These are phyloP conservation scores for Monosporascus sp. DNA, from an alignment of 2,329 filamentous ascomycete genomes.

Conservation along the genomic window DNA sequence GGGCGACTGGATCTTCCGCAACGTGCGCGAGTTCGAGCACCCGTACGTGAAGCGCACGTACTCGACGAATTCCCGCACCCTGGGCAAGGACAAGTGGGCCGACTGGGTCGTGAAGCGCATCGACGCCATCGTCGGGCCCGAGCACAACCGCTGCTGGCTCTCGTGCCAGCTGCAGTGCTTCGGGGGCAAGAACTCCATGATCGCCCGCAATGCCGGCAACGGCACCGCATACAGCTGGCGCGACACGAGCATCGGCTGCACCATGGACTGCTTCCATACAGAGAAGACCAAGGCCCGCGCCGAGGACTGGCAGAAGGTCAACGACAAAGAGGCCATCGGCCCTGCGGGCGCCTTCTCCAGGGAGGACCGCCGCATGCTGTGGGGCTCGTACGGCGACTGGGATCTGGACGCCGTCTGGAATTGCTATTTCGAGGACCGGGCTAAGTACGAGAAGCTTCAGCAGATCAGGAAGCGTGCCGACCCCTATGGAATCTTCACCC, in stretches of 20 bases:
- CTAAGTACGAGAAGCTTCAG: slow-evolving; percentile 32
- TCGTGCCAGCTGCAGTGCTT: slow-evolving; percentile 40
- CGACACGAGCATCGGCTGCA: slow-evolving; percentile 34
- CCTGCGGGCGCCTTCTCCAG: slow-evolving; percentile 32
- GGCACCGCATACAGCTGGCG: slow-evolving; percentile 44
- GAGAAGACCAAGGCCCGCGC: slow-evolving; percentile 28
- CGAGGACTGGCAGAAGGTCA: slow-evolving; percentile 36
- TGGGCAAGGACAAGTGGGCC: slow-evolving; percentile 34
- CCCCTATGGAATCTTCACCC: slow-evolving; percentile 23
- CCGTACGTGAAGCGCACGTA: slow-evolving; percentile 45
- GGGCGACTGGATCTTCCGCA: slow-evolving; percentile 40
- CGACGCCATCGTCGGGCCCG: slow-evolving; percentile 29
- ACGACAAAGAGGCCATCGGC: slow-evolving; percentile 28
- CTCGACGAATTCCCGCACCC: slow-evolving; percentile 35
- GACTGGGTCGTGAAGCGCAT: slow-evolving; percentile 32
- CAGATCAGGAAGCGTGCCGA: slow-evolving; percentile 27
- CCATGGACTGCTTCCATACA: slow-evolving; percentile 40
- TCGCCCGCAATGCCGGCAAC: slow-evolving; percentile 35
- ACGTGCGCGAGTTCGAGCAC: slow-evolving; percentile 40
- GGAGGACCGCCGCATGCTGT: slow-evolving; percentile 34
- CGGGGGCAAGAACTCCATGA: slow-evolving; percentile 38
- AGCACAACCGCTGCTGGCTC: slow-evolving; percentile 36
- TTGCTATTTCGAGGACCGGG: slow-evolving; percentile 30
- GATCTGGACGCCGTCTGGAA: slow-evolving; percentile 32
- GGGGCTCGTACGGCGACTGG: slow-evolving; percentile 35